Conservation (phyloP, 1,284 basidiomycete genomes). For the Phlebopus sp. region DNA sequence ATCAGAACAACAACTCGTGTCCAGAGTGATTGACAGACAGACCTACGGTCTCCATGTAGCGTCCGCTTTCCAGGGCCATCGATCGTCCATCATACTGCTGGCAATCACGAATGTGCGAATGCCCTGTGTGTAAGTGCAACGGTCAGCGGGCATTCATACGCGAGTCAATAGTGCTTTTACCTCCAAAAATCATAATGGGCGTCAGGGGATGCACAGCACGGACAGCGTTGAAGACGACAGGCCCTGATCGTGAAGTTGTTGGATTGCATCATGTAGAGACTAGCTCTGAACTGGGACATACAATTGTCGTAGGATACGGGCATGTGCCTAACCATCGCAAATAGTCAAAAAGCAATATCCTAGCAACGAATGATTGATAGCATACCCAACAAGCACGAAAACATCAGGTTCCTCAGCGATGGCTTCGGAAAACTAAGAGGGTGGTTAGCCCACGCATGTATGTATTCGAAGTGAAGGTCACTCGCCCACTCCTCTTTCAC, state of each 20-base stretch:
- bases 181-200: slow-evolving; percentile 80
- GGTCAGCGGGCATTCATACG: neutral
- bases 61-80: slow-evolving; percentile 75
- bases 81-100: slow-evolving; percentile 57
- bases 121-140: slow-evolving; percentile 39
- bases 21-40: slow-evolving; percentile 23
- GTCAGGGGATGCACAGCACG: slow-evolving; percentile 68
- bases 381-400: slow-evolving; percentile 70
- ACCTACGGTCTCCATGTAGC: slow-evolving; percentile 88
- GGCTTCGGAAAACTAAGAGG: slow-evolving; percentile 65
- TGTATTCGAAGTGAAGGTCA: neutral
- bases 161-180: slow-evolving; percentile 23
- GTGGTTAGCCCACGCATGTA: neutral
- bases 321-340: slow-evolving; percentile 54
- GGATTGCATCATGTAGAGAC: neutral
- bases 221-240: slow-evolving; percentile 70
- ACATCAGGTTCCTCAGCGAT: slow-evolving; percentile 80
- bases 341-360: neutral
- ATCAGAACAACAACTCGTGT: neutral
- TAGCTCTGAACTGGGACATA: slow-evolving; percentile 20
- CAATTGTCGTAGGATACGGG: slow-evolving; percentile 64
- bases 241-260: slow-evolving; percentile 42
- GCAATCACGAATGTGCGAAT: slow-evolving; percentile 80
- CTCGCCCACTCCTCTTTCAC: slow-evolving; percentile 70
- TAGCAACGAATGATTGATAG: slow-evolving; percentile 4